Conservation (phyloP, 2,329 filamentous ascomycete genomes). For the Esteya vermicola region DNA sequence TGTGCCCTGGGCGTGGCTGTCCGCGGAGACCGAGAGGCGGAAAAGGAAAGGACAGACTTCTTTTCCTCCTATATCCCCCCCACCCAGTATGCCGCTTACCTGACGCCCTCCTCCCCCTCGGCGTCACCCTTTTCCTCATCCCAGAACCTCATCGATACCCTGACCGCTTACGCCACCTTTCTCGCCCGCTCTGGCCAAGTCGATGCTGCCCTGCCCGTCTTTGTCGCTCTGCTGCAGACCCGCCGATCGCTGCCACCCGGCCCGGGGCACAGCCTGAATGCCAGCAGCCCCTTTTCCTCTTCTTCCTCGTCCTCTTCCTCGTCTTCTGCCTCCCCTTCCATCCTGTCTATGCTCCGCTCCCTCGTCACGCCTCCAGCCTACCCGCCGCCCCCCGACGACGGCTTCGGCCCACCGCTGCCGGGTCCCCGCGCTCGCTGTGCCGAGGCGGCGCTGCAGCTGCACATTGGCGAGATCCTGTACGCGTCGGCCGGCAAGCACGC, state of each 20-base stretch:
- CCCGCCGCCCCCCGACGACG: conserved; percentile 56
- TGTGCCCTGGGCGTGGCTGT: conserved; percentile 6
- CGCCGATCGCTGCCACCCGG: conserved; percentile 44
- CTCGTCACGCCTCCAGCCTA: conserved; percentile 26
- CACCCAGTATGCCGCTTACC: conserved; percentile 2
- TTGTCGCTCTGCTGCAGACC: conserved; percentile 71
- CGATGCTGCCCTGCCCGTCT: conserved; percentile 61
- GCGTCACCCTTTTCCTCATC: conserved; percentile 40
- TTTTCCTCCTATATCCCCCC: no score
- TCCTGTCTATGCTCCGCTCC: not conserved
- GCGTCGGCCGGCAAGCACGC: conserved; percentile 46
- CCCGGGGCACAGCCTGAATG: conserved; percentile 7
- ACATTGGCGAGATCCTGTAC: conserved; percentile 89
- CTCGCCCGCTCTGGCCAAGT: conserved; percentile 57
- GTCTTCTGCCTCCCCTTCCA: not conserved
- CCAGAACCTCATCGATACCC: conserved; percentile 56
- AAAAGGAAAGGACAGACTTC: no score
- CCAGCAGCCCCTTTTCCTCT: no score
- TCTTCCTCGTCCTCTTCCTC: not conserved
- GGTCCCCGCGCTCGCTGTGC: conserved; percentile 57
- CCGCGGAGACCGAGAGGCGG: no score
- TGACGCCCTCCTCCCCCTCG: conserved; percentile 29
- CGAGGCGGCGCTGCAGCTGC: conserved; percentile 73
- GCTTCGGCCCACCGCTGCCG: conserved; percentile 52
- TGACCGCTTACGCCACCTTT: conserved; percentile 68